Evolutionary conservation across 306 rosid genomes (phyloP), one percentile per base, ranked within the genome.

Genomic region (Bauhinia variegata): DNA sequence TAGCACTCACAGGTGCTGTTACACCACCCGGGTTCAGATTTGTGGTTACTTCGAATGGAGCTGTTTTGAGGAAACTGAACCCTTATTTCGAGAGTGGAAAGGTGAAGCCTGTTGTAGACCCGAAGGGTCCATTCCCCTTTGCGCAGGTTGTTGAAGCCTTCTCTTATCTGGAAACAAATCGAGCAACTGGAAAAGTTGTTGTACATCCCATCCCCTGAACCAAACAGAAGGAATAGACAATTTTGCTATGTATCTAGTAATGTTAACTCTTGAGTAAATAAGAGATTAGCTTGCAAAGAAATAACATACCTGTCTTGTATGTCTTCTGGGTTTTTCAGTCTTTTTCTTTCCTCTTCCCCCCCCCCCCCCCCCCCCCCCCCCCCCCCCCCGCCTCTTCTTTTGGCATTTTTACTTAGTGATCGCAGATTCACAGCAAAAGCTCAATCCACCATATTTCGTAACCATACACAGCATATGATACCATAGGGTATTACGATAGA

Each of bases 21-120:
- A 90, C 95, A 12, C 87, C 97, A 23, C 96, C 99, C 33, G 99
- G 97, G 5, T 93, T 93, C 86, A 88, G 99, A 85, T 93, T 89
- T 70, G 97, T 93, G 4, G 96, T 93, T 4, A 88, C 96, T 32
- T 89, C 98, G 7, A 77, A 93, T 52, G 98, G 98, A 51, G 90
- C 64, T 4, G 95, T 88, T 68, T 54, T 93, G 41, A 89, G 74
- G 86, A 89, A 93, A 68, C 77, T 93, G 36, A 93, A 88, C 70
- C 97, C 98, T 8, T 93, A 78, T 48, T 68, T 93, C 37, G 97
- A 89, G 59, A 86, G 92, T 69, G 99, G 97, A 16, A 83, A 93
- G 62, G 96, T 93, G 81, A 90, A 93, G 89, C 69, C 99, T 51
- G 70, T 93, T 65, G 67, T 88, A 1, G 99, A 93, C 31, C 85